Conservation (phyloP, 306 rosid species). For the Alnus glutinosa region DNA sequence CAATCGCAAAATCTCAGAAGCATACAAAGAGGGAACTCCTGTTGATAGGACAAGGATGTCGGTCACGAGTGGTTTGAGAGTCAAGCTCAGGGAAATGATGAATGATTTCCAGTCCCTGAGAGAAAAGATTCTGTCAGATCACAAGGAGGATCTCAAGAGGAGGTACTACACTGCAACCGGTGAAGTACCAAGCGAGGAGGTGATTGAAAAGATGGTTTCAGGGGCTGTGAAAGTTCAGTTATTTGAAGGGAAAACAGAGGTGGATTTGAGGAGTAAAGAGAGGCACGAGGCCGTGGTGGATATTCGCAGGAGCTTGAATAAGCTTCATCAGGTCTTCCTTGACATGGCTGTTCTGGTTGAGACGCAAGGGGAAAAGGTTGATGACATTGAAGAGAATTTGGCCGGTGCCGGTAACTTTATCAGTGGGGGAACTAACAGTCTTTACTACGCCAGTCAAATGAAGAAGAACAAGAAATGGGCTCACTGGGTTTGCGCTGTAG, state of each 20-base stretch:
- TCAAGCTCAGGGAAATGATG: slow-evolving; percentile 76
- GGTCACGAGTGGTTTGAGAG: slow-evolving; percentile 73
- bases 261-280: slow-evolving; percentile 55
- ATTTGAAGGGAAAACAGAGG: slow-evolving; percentile 65
- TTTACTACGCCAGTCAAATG: slow-evolving; percentile 72
- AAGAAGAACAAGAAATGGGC: slow-evolving; percentile 59
- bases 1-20: slow-evolving; percentile 53
- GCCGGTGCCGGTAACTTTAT: slow-evolving; percentile 56
- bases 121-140: slow-evolving; percentile 57
- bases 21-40: slow-evolving; percentile 56
- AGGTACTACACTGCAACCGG: slow-evolving; percentile 62
- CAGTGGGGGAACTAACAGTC: slow-evolving; percentile 77
- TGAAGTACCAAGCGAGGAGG: slow-evolving; percentile 67
- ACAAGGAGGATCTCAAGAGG: slow-evolving; percentile 82
- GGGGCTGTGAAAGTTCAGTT: slow-evolving; percentile 61
- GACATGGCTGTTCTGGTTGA: slow-evolving; percentile 95
- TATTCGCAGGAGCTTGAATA: slow-evolving; percentile 80
- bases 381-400: slow-evolving; percentile 83
- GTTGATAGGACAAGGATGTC: slow-evolving; percentile 71
- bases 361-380: slow-evolving; percentile 74
- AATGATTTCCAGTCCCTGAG: slow-evolving; percentile 72
- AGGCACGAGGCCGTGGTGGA: slow-evolving; percentile 82
- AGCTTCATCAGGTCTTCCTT: slow-evolving; percentile 91
- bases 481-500: slow-evolving; percentile 65
- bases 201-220: slow-evolving; percentile 62